Evolutionary conservation across 768 basidiomycete species (phyloP).

Genomic region (Xerocomus potaroensis): DNA sequence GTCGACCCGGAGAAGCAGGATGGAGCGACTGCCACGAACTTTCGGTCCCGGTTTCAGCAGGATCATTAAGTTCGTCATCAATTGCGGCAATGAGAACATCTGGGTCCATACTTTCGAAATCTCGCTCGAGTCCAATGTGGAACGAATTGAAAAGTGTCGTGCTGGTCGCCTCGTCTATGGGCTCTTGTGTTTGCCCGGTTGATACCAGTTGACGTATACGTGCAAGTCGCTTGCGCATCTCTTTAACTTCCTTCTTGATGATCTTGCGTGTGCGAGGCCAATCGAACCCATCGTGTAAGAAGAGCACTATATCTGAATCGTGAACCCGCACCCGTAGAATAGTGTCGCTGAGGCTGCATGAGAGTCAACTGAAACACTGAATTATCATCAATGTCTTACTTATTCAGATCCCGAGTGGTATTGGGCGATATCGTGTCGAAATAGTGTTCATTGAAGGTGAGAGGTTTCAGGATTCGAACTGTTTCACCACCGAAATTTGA

Average conservation of each 20-base stretch:
- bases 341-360: constrained; percentile 41
- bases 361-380: constrained; percentile 4
- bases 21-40: constrained; percentile 91
- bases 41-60: constrained; percentile 67
- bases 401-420: constrained; percentile 36
- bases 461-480: constrained; percentile 64
- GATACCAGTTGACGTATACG: constrained; percentile 92
- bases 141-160: constrained; percentile 89
- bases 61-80: constrained; percentile 82
- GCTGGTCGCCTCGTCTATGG: constrained; percentile 64
- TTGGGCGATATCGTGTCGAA: constrained; percentile 65
- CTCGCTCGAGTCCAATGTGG: constrained; percentile 84
- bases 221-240: constrained; percentile 79
- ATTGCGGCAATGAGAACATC: constrained; percentile 84
- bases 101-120: constrained; percentile 69
- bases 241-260: constrained; percentile 85
- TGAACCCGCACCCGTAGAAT: constrained; percentile 52
- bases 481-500: constrained; percentile 81
- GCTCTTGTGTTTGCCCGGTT: constrained; percentile 81
- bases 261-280: constrained; percentile 82
- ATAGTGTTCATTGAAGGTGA: constrained; percentile 72
- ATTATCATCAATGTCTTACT: constrained; percentile 36
- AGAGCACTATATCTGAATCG: constrained; percentile 59
- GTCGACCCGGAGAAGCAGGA: constrained; percentile 43
- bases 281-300: constrained; percentile 93